Evolutionary conservation across 495 filamentous ascomycete genomes (phyloP).

Genomic region (Neurospora tetrasperma): DNA sequence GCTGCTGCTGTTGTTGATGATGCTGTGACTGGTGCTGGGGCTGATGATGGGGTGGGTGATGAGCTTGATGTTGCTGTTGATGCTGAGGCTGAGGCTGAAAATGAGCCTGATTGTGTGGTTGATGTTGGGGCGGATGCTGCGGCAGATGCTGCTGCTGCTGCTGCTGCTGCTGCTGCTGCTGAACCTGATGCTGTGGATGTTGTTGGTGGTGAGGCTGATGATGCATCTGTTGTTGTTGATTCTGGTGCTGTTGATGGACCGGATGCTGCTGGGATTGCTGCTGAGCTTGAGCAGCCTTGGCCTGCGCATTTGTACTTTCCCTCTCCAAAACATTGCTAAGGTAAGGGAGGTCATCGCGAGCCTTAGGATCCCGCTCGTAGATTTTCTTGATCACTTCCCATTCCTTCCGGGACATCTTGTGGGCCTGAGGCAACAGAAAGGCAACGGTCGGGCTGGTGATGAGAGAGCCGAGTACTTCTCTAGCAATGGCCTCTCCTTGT

Average conservation of each 20-base stretch:
- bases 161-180: slow-evolving; percentile 4
- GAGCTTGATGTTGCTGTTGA: no score
- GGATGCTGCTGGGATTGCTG: slow-evolving; percentile 6
- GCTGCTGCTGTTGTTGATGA: slow-evolving; percentile 1
- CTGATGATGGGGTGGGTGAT: not conserved
- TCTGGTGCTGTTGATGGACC: not conserved
- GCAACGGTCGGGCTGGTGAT: slow-evolving; percentile 51
- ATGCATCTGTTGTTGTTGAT: slow-evolving; percentile 3
- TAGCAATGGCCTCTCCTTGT: slow-evolving; percentile 39
- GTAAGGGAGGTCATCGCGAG: slow-evolving; percentile 37
- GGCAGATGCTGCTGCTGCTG: slow-evolving; percentile 2
- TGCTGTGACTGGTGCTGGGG: not conserved
- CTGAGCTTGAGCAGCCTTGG: slow-evolving; percentile 4
- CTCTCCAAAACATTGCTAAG: slow-evolving; percentile 38
- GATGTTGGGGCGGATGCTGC: not conserved
- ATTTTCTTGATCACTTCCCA: slow-evolving; percentile 54
- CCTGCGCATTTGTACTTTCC: slow-evolving; percentile 16
- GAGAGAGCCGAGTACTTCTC: slow-evolving; percentile 49
- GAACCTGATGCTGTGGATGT: slow-evolving; percentile 3
- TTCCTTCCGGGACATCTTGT: slow-evolving; percentile 49
- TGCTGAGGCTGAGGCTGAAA: slow-evolving; percentile 2
- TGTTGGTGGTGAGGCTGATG: slow-evolving; percentile 2
- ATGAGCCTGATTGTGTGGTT: not conserved
- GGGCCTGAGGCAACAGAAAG: slow-evolving; percentile 57
- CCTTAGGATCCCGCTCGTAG: slow-evolving; percentile 39